Evolutionary conservation across 345 rosid species (phyloP).

Genomic region (Sonneratia alba): DNA sequence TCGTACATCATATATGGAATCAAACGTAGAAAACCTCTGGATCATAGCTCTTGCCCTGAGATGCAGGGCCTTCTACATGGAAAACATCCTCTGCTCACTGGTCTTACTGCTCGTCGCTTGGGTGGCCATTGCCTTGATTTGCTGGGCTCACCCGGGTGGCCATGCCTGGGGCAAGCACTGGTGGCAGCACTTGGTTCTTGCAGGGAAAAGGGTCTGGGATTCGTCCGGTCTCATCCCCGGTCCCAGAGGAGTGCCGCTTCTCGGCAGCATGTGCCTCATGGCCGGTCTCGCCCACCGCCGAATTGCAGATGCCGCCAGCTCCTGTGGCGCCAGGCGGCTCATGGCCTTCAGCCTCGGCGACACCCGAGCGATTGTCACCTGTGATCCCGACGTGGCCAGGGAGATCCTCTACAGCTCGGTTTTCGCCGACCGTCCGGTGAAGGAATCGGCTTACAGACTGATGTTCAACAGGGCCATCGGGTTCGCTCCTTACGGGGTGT

Average conservation of each 20-base stretch:
- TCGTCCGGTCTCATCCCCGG: background rate
- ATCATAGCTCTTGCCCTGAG: background rate
- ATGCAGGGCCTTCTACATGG: background rate
- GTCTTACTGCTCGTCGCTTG: background rate
- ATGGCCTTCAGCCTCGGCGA: slow-evolving; percentile 7
- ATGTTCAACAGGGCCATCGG: slow-evolving; percentile 83
- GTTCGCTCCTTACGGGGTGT: slow-evolving; percentile 57
- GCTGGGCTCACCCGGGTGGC: slow-evolving; percentile 1
- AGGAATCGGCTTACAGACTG: slow-evolving; percentile 81
- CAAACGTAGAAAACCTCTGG: slow-evolving; percentile 1
- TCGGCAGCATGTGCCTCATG: slow-evolving; percentile 3
- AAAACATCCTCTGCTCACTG: background rate
- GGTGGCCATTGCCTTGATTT: background rate
- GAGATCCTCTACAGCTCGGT: slow-evolving; percentile 70
- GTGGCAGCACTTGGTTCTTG: background rate
- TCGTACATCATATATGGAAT: background rate
- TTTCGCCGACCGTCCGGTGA: slow-evolving; percentile 74
- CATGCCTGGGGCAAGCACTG: slow-evolving; percentile 4
- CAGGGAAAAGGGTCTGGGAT: background rate
- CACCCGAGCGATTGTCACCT: slow-evolving; percentile 38
- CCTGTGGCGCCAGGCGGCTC: background rate
- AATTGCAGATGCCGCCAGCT: background rate
- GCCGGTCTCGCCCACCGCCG: slow-evolving; percentile 9
- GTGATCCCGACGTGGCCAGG: slow-evolving; percentile 62
- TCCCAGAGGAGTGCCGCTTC: slow-evolving; percentile 2